Conservation (phyloP, 2,329 filamentous ascomycete species). For the Neophaeococcomyces aloes region DNA sequence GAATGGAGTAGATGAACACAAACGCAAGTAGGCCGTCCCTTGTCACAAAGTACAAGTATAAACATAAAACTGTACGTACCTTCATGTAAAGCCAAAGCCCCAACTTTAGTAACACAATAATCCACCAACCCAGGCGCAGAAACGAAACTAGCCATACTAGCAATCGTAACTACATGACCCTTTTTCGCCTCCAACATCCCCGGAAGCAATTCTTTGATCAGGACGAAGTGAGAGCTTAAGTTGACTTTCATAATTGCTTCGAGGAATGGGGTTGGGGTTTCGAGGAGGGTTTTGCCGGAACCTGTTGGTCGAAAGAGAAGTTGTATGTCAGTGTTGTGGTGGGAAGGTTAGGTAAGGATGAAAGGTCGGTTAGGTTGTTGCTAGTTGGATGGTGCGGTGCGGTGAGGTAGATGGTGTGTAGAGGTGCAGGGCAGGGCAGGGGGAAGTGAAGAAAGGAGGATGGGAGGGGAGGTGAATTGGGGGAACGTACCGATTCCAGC, state of each 20-base stretch:
- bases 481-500: constrained; percentile 47
- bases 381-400: no score
- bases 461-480: background rate
- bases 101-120: constrained; percentile 58
- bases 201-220: constrained; percentile 58
- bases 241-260: constrained; percentile 64
- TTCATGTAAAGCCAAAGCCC: constrained; percentile 58
- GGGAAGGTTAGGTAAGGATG: no score
- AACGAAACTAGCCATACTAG: constrained; percentile 52
- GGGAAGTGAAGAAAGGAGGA: background rate
- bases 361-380: no score
- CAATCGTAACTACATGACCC: constrained; percentile 62
- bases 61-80: no score
- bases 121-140: constrained; percentile 55
- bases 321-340: no score
- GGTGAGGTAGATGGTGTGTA: no score
- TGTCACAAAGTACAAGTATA: no score
- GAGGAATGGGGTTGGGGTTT: constrained; percentile 47
- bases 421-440: background rate
- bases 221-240: constrained; percentile 55
- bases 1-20: no score
- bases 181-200: constrained; percentile 53
- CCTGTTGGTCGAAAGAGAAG: no score
- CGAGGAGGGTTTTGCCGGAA: constrained; percentile 49
- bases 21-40: no score